These are phyloP conservation scores for Ceratocystis huliohia DNA, from an alignment of 2,329 filamentous ascomycete species.

Conservation along the genomic window DNA sequence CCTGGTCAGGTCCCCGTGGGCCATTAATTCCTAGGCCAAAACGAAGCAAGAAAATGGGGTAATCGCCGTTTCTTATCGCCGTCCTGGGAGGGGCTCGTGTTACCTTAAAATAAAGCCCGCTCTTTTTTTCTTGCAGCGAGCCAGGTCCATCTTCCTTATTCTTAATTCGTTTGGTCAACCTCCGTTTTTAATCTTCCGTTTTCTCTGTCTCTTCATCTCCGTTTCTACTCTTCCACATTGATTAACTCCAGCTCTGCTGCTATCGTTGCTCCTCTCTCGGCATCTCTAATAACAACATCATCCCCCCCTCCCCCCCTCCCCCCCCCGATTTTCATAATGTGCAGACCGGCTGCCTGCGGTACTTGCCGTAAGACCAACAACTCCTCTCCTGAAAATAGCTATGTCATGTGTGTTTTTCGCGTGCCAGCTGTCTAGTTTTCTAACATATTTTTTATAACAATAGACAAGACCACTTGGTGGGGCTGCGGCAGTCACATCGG, in stretches of 20 bases:
- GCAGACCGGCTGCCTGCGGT: conserved; percentile 49
- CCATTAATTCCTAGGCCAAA: not conserved
- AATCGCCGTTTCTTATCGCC: conserved; percentile 4
- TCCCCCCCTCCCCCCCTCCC: not conserved
- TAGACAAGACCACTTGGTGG: conserved; percentile 50
- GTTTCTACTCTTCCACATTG: conserved; percentile 1
- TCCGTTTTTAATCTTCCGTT: not conserved
- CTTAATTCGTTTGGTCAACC: not conserved
- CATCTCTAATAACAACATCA: not conserved
- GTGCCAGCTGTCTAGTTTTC: not conserved
- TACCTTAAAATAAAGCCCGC: not conserved
- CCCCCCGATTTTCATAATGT: conserved; percentile 37
- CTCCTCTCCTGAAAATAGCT: not conserved
- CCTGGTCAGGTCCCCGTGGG: not conserved
- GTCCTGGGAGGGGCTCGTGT: not conserved
- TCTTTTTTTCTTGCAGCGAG: not conserved
- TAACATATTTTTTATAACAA: not conserved
- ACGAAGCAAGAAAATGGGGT: not conserved
- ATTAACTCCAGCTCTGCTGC: not conserved
- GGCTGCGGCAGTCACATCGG: conserved; percentile 52
- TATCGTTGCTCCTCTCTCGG: not conserved
- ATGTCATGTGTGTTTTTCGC: not conserved
- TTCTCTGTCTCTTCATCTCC: not conserved
- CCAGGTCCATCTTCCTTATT: too few species aligned
- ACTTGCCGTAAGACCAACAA: conserved; percentile 43